These are phyloP conservation scores for Pyrus bretschneideri DNA, from an alignment of 306 rosid genomes.

Conservation along the genomic window DNA sequence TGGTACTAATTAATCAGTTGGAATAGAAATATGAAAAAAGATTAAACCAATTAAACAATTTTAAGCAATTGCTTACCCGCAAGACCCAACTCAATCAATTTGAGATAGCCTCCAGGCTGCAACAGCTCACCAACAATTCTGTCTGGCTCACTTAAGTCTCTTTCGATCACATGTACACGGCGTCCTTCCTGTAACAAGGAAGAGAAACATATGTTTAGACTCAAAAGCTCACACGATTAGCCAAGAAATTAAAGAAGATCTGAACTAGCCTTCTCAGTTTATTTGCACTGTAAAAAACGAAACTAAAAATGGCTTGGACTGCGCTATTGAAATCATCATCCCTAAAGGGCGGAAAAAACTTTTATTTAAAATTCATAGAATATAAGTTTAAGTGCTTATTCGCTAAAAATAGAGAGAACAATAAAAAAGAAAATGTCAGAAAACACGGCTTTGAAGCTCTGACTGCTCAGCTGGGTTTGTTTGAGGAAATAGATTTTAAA, in stretches of 20 bases:
- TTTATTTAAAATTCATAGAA: neutral
- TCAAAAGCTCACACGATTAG: neutral
- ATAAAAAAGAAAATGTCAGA: neutral
- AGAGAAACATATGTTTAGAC: neutral
- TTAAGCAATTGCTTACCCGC: conserved; percentile 40
- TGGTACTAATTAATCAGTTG: neutral
- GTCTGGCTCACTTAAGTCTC: conserved; percentile 75
- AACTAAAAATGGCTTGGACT: neutral
- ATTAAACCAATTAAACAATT: neutral
- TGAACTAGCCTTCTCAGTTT: neutral
- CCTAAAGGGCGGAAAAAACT: neutral
- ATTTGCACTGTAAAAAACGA: neutral
- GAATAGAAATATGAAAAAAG: neutral
- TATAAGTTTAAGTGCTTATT: neutral
- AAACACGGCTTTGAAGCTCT: neutral
- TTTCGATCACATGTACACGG: conserved; percentile 62
- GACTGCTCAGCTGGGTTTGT: neutral
- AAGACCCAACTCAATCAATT: conserved; percentile 63
- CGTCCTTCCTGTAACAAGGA: conserved; percentile 55
- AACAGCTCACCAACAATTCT: conserved; percentile 83
- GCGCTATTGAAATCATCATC: neutral
- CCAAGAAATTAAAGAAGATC: neutral
- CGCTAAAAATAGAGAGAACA: neutral
- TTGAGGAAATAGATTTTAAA: neutral
- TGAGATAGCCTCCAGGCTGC: conserved; percentile 88